Evolutionary conservation across 2,329 filamentous ascomycete species (phyloP), one percentile per base, ranked within the genome.

Genomic region (Colletotrichum noveboracense): DNA sequence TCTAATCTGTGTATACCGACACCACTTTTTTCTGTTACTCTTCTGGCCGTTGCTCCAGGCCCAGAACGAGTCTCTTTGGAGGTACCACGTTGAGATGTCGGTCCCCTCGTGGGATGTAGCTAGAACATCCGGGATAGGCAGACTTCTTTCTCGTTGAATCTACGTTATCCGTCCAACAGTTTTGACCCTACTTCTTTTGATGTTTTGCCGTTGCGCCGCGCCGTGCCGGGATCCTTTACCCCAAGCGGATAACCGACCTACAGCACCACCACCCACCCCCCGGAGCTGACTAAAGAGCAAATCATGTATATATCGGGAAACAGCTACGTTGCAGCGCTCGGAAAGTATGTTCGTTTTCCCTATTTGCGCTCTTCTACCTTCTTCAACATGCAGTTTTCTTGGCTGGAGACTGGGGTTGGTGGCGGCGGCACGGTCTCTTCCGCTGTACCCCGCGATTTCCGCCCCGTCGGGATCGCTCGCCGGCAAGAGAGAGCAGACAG

Each of bases 1-100:
- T 64, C 70, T 75, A 75, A 75, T 72, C 73, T 75, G 73, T 75
- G 73, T 75, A 72, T 72, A 75, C 62, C 69, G 68, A 70, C 66
- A 70, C 52, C 24, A 34, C 30, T 60, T 55, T 56, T 66, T 72
- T 52, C 56, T 48, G 56, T 48, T 36, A 28, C 55, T 72, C 65
- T 72, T 56, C 30, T 56, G 32, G 64, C 69, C 43, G 30, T 26
- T 43, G 62, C 43, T 67, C 62, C 38, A 34, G 34, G 24, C 8
- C 32, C 21, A 61, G 62, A 48, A 60, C 52, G 56, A 75, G 69
- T 61, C 12, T 64, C 21, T 74, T 61, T 66, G 73, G 62, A 71
- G 52, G 36, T 66, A 30, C 36, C 36, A 72, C 62, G 32, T 67
- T 55, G 26, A 56, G 68, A 58, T 72, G 14, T 64, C 14, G 69